These are phyloP conservation scores for Mariannaea sp. DNA, from an alignment of 2,329 filamentous ascomycete species.

Conservation along the genomic window DNA sequence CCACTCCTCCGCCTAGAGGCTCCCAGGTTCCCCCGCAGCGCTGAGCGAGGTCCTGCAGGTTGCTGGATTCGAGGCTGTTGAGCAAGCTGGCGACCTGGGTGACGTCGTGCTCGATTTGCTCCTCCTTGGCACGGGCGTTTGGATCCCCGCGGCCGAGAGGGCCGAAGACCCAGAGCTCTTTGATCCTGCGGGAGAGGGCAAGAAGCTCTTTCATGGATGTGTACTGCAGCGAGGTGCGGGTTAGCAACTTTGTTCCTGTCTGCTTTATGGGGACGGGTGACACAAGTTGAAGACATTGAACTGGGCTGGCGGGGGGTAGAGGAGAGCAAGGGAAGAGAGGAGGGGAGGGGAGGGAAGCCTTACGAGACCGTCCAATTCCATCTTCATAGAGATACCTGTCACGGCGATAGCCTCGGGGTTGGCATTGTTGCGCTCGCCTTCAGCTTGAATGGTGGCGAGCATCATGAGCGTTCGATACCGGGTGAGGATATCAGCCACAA, in stretches of 20 bases:
- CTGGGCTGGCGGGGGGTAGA: no score
- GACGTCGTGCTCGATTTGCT: conserved; percentile 45
- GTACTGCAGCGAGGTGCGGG: conserved; percentile 36
- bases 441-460: conserved; percentile 50
- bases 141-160: conserved; percentile 47
- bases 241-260: no score
- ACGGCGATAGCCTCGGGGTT: conserved; percentile 50
- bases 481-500: conserved; percentile 51
- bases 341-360: conserved; percentile 3
- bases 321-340: no score
- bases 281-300: no score
- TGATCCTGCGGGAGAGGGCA: conserved; percentile 49
- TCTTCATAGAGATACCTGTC: conserved; percentile 50
- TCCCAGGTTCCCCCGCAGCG: conserved; percentile 46
- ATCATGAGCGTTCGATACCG: conserved; percentile 51
- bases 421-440: conserved; percentile 46
- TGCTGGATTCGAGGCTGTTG: conserved; percentile 41
- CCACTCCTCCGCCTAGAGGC: conserved; percentile 27
- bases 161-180: conserved; percentile 53
- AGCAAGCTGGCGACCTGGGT: conserved; percentile 42
- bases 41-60: conserved; percentile 44
- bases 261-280: no score
- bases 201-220: conserved; percentile 52
- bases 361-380: conserved; percentile 52
- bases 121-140: conserved; percentile 43